Evolutionary conservation across 2,329 filamentous ascomycete genomes (phyloP).

Genomic region (Aureobasidium sp.): DNA sequence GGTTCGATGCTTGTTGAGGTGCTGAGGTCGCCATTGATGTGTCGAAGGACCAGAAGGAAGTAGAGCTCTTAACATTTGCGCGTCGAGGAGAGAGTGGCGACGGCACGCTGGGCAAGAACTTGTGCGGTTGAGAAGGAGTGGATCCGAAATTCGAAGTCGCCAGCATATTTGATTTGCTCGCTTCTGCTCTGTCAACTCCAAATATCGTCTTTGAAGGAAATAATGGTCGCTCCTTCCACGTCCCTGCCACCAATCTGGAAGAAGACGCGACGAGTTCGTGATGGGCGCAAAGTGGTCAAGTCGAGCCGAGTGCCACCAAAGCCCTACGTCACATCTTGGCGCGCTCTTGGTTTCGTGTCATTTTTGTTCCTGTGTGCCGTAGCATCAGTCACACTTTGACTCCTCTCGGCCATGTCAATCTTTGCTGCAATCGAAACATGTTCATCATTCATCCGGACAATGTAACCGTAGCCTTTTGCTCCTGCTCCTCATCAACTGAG

Average conservation of each 20-base stretch:
- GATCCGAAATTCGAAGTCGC: neutral
- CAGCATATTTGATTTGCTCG: neutral
- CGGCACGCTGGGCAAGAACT: slow-evolving; percentile 27
- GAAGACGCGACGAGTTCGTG: slow-evolving; percentile 2
- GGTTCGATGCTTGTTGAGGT: neutral
- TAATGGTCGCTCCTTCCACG: neutral
- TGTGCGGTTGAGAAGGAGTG: slow-evolving; percentile 15
- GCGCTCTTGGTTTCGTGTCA: neutral
- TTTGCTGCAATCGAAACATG: slow-evolving; percentile 4
- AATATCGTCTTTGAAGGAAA: neutral
- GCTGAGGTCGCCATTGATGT: slow-evolving; percentile 5
- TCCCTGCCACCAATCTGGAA: neutral
- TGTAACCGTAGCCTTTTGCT: slow-evolving; percentile 2
- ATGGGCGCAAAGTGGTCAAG: neutral
- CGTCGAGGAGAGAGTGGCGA: slow-evolving; percentile 41
- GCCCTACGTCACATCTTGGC: slow-evolving; percentile 2
- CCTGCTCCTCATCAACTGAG: slow-evolving; percentile 6
- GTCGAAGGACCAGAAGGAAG: slow-evolving; percentile 16
- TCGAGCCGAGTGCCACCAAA: neutral
- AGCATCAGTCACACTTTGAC: neutral
- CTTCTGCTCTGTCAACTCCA: neutral
- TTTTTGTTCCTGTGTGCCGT: neutral
- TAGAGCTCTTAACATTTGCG: slow-evolving; percentile 29
- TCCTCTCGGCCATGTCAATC: neutral
- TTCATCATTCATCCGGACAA: neutral